Conservation (phyloP, 306 rosid genomes). For the Hylodesmum podocarpum region DNA sequence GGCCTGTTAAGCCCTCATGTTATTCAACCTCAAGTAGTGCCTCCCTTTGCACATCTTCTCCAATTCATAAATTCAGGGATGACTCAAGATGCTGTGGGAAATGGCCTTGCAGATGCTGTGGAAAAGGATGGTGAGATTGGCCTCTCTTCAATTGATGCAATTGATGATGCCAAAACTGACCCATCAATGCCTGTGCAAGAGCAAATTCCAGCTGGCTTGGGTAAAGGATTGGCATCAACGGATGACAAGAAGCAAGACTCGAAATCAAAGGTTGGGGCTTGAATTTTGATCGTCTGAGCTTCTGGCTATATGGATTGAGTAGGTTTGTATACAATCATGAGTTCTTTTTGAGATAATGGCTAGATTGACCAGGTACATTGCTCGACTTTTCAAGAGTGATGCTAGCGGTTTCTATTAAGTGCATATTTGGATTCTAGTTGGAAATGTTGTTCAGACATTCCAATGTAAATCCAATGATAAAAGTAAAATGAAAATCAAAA, state of each 20-base stretch:
- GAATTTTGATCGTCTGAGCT: constrained; percentile 25
- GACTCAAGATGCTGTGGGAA: constrained; percentile 46
- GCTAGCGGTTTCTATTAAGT: background rate
- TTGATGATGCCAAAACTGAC: constrained; percentile 31
- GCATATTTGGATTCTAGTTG: too few relatives aligned
- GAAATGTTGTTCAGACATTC: too few relatives aligned
- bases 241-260: constrained; percentile 67
- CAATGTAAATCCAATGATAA: too few relatives aligned
- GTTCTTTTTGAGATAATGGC: constrained; percentile 10
- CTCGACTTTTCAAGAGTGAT: constrained; percentile 21
- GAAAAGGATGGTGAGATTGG: constrained; percentile 37
- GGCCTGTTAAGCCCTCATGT: constrained; percentile 65
- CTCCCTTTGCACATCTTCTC: constrained; percentile 65
- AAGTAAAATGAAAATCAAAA: too few relatives aligned
- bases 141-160: constrained; percentile 25
- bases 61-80: constrained; percentile 58
- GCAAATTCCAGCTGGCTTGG: constrained; percentile 68
- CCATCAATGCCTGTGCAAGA: constrained; percentile 36
- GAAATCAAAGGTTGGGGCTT: constrained; percentile 52
- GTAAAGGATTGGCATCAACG: constrained; percentile 61
- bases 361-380: constrained; percentile 20
- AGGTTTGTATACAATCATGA: constrained; percentile 19
- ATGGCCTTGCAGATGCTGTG: constrained; percentile 41
- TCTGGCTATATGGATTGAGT: background rate
- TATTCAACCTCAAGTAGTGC: constrained; percentile 61